Base-by-base conservation (phyloP, 106 monocot species). In the Narthecium ossifragum region DNA sequence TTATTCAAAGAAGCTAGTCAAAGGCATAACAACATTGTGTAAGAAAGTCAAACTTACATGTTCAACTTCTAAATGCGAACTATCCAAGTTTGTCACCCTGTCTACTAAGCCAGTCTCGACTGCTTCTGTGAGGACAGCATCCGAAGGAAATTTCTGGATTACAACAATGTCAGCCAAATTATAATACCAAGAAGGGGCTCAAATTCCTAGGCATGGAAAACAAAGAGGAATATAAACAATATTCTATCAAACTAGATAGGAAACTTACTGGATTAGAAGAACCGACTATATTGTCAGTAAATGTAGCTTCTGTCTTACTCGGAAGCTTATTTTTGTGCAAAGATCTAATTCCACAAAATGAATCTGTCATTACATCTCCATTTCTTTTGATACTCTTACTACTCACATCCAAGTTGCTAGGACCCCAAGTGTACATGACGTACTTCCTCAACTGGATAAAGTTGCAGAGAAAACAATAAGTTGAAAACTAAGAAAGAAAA, bases 401-500 rank as follows among this genome's bases (percentile, higher is more conserved):
- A 29, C 39, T 26, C 5, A 15, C 40, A 55, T 57, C 49, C 64
- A 68, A 55, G 45, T 53, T 66, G 41, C 59, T 61, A 46, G 12
- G 54, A n/a, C 53, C 61, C 74, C 74, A 74, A 31, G 74, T 74
- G 34, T 74, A 74, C 36, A 37, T 55, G 31, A 67, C 74, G 68
- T 67, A 74, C 45, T 74, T 74, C 61, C 67, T 61, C 47, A 74
- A 49, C 74, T 74, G 38, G 25, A 33, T 34, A 32, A 65, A 41
- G 24, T n/a, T 28, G 8, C 27, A 32, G 5, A 22, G 46, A 3
- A 8, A 29, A 8, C 31, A 58, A 26, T 9, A 50, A 25, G 17
- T 24, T 50, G 32, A 34, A 41, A 3, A 17, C 8, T 34, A 28
- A 11, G 9, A 8, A 50, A 8, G 13, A 29, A 20, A 9, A 50